Evolutionary conservation across 192 early-diverging fungal genomes (phyloP).

Genomic region (Coemansia reversa): DNA sequence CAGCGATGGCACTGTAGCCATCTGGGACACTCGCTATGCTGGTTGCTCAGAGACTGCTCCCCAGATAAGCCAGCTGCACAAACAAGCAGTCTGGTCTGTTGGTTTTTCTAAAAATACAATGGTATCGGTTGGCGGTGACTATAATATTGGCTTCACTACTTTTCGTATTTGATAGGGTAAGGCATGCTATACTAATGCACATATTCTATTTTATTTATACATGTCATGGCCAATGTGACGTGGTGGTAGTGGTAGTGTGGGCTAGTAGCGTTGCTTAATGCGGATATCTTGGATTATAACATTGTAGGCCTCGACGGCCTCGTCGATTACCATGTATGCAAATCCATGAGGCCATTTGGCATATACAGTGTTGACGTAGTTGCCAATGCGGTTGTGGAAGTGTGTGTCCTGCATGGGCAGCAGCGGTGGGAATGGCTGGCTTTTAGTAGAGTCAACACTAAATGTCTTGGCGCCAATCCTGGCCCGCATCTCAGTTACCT

Average conservation of each 20-base stretch:
- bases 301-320: constrained; percentile 42
- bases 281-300: constrained; percentile 35
- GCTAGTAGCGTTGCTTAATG: background rate
- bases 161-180: constrained; percentile 13
- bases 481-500: constrained; percentile 26
- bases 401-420: constrained; percentile 30
- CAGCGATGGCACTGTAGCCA: constrained; percentile 15
- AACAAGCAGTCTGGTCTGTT: constrained; percentile 20
- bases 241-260: background rate
- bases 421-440: constrained; percentile 35
- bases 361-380: constrained; percentile 26
- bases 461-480: constrained; percentile 30
- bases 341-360: constrained; percentile 39
- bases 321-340: constrained; percentile 52
- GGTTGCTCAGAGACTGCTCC: constrained; percentile 16
- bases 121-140: constrained; percentile 26
- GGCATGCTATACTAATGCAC: background rate
- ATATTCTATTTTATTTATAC: background rate
- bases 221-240: background rate
- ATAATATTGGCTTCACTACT: constrained; percentile 31
- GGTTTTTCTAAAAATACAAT: constrained; percentile 24
- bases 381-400: constrained; percentile 32
- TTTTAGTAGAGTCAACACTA: constrained; percentile 22
- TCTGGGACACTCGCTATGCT: constrained; percentile 39
- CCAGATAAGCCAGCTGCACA: constrained; percentile 22